phyloP scores from a whole-genome alignment of 305 asterid genomes.

The Solanum aculeatissimum region DNA sequence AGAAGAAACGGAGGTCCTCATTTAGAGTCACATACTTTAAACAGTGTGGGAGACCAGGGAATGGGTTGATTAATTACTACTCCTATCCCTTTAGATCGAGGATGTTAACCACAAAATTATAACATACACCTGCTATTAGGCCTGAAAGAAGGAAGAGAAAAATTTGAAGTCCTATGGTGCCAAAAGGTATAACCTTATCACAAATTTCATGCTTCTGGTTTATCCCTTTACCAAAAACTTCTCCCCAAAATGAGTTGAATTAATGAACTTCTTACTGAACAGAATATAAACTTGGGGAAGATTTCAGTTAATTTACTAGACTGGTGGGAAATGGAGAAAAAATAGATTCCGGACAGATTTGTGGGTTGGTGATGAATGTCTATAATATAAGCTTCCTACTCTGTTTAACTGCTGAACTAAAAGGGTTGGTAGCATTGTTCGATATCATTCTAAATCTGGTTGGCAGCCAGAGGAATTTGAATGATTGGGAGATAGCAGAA shows the following conservation, averaged over 20 bases:
- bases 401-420: not conserved
- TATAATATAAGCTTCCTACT: not conserved
- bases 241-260: not conserved
- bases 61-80: not conserved
- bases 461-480: not conserved
- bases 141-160: not conserved
- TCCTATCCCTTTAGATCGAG: not conserved
- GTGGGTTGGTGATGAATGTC: not conserved
- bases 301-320: not conserved
- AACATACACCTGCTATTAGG: not conserved
- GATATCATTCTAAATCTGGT: not conserved
- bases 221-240: not conserved
- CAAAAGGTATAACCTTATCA: not conserved
- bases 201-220: not conserved
- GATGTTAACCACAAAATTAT: not conserved
- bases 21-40: not conserved
- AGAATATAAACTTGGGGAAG: not conserved
- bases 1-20: not conserved
- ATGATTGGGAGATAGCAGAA: not conserved
- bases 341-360: not conserved
- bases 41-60: not conserved
- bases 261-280: not conserved
- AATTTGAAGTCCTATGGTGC: not conserved
- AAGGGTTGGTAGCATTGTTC: not conserved
- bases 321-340: not conserved